Base-by-base conservation (phyloP, 2,329 filamentous ascomycete species). In the Fusarium falciforme region DNA sequence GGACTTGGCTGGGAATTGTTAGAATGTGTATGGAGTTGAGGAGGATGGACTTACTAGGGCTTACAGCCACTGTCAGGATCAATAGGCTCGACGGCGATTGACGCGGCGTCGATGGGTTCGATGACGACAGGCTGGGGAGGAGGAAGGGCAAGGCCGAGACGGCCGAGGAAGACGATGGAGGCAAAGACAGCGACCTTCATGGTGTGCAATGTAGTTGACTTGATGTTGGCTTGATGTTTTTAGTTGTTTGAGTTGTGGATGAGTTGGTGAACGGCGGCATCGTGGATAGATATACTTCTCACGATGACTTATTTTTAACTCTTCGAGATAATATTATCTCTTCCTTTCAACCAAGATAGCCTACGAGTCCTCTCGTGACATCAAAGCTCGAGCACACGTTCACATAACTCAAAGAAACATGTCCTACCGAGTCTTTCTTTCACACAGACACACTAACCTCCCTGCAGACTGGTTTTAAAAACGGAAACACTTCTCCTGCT, bases 391-490 rank as follows among this genome's bases (percentile, higher is more conserved):
- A n/a, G 60, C 11, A 49, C 64, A 58, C 49, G 42, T 55, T 33
- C 31, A 12, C 10, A 2, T 17, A 31, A 6, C 4, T 55, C 59
- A 63, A 63, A 67, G 60, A 42, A 40, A 17, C 36, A n/a, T 35
- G 33, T 40, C 3, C 36, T 9, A 38, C n/a, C n/a, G 20, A 17
- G 44, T 27, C 7, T 2, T 20, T 40, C 44, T 27, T 47, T 44
- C 27, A 59, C 52, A 25, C 31, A n/a, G 52, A 60, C 25, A 12
- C n/a, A 16, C 47, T 31, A 31, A 5, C 7, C n/a, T 16, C 54
- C 42, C 69, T 71, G 44, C 66, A 65, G 5, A 70, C 63, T 14
- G 68, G 58, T 38, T 70, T 67, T 38, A 72, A 17, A 49, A 72
- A 69, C 5, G 69, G 58, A 42, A 72, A 72, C 20, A 29, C 20